Evolutionary conservation across 106 monocot species (phyloP).

Genomic region (Allium sativum): DNA sequence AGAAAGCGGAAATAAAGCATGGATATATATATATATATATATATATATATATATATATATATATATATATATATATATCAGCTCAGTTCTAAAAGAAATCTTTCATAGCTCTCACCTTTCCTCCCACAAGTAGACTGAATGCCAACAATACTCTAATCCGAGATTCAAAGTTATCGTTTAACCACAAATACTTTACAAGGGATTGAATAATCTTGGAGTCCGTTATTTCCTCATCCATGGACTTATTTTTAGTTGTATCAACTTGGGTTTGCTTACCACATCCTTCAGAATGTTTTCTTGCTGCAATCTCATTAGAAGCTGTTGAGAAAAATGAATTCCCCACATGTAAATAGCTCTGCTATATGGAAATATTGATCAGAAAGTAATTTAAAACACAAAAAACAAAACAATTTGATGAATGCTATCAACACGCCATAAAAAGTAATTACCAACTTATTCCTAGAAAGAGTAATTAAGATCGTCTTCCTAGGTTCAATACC

Average conservation of each 20-base stretch:
- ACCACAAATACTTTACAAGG: conserved; percentile 68
- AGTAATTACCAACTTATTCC: neutral
- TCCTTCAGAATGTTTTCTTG: conserved; percentile 13
- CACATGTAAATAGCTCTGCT: conserved; percentile 29
- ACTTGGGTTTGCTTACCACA: conserved; percentile 25
- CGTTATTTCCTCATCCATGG: conserved; percentile 45
- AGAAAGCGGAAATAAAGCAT: too few relatives aligned
- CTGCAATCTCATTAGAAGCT: conserved; percentile 24
- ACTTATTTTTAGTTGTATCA: conserved; percentile 14
- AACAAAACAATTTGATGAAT: neutral
- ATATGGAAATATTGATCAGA: neutral
- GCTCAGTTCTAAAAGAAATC: too few relatives aligned
- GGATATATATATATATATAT: too few relatives aligned
- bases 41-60: too few relatives aligned
- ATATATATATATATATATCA: too few relatives aligned
- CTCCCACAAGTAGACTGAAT: conserved; percentile 73
- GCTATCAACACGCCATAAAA: neutral
- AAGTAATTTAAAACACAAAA: neutral
- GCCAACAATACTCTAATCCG: conserved; percentile 55
- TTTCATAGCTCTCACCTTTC: conserved; percentile 42
- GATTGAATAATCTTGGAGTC: conserved; percentile 50
- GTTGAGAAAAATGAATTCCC: conserved; percentile 57
- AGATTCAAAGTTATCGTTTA: conserved; percentile 70
- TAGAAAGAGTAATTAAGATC: neutral
- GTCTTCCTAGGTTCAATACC: too few relatives aligned